Evolutionary conservation across 805 yeast genomes (phyloP), one percentile per base, ranked within the genome.

Genomic region (Wickerhamomyces kurtzmanii): DNA sequence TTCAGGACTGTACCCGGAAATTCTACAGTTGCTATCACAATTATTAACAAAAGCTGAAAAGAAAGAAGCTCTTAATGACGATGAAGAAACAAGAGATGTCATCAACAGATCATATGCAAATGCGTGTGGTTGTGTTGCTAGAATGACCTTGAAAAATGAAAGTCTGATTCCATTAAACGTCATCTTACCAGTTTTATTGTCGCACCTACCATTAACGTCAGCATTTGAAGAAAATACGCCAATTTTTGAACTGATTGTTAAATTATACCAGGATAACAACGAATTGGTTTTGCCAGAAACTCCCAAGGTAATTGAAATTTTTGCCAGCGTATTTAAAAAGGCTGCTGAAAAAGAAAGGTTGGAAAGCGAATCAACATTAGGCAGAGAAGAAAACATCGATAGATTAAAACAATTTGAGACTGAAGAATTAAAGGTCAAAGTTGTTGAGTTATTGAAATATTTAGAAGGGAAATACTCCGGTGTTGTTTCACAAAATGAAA

Each of bases 121-220:
- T 55, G 95, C 95, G 5, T 80, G 91, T 55, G 98, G 98, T 24
- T 91, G 97, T 69, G 94, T 87, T 32, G 87, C 95, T 12, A 75
- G 98, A 58, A 68, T 91, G 82, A 71, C 82, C 10, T 61, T 83
- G 53, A 77, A 79, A 50, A 70, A 81, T 52, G 75, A 72, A 44
- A 59, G 57, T 21, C 68, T 79, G 20, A 75, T 87, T 41, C 96
- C 96, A 34, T 57, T 85, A 40, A 74, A 68, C 34, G 86, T 75
- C 31, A 71, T 89, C 23, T 61, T 81, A 14, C 93, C 94, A 27
- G 70, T 66, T 15, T 64, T 91, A 46, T 60, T 87, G 36, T 59
- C 66, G 28, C 89, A 81, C 45, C 68, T 91, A 48, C 98, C 98
- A 28, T 69, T 91, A 49, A 71, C 75, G 49, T 75, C 86, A 30